These are phyloP conservation scores for Tuber borchii DNA, from an alignment of 495 filamentous ascomycete species.

Conservation along the genomic window DNA sequence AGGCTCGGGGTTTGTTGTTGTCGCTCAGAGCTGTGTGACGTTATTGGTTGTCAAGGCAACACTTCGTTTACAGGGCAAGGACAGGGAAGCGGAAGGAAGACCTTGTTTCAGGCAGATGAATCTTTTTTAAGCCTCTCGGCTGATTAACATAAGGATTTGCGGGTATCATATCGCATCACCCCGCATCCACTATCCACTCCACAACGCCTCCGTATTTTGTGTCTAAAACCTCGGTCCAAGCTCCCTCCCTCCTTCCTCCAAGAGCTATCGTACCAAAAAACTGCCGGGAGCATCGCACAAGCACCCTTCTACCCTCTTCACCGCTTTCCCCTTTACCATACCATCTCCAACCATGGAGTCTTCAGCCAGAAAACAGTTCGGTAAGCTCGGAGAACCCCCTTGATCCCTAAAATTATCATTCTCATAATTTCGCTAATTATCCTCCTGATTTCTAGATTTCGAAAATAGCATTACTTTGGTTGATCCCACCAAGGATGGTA, in stretches of 20 bases:
- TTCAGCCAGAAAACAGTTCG: conserved; percentile 33
- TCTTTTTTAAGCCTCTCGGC: conserved; percentile 2
- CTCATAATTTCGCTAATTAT: conserved; percentile 20
- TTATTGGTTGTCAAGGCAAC: conserved; percentile 2
- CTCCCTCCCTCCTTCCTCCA: not conserved
- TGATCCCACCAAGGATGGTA: conserved; percentile 77
- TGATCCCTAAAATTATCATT: not conserved
- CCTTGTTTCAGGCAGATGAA: not conserved
- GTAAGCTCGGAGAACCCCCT: conserved; percentile 10
- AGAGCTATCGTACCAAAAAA: not conserved
- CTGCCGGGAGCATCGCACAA: not conserved
- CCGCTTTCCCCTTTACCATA: not conserved
- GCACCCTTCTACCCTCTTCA: not conserved
- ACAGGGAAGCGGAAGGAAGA: not conserved
- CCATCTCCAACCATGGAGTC: conserved; percentile 18
- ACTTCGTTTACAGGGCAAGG: not conserved
- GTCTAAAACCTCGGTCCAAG: not conserved
- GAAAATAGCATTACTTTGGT: conserved; percentile 79
- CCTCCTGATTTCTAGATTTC: conserved; percentile 57
- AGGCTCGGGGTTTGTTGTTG: not conserved
- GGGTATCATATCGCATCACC: not conserved
- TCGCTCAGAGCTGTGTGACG: not conserved
- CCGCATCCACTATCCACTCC: not conserved
- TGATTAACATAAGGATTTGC: not conserved
- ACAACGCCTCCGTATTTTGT: not conserved